A percentile compares a stretch with the other conserved stretches of the same genome.
Conservation (phyloP, 768 basidiomycete species). For the Mycena chlorophos region DNA sequence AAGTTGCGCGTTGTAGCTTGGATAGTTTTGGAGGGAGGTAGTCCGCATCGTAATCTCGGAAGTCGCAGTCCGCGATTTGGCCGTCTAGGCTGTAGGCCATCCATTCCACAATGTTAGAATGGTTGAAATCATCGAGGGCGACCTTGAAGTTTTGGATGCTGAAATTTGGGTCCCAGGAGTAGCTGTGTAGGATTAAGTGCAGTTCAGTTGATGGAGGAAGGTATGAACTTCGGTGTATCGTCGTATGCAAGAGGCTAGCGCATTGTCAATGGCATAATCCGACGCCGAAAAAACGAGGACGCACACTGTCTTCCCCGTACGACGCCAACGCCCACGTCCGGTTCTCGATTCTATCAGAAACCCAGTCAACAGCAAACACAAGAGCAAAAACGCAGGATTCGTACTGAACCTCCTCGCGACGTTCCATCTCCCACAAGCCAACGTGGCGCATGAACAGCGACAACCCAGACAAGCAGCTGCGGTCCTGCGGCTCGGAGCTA, state of each 20-base stretch:
- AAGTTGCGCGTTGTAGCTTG: neutral
- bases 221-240: neutral
- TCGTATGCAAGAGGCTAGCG: neutral
- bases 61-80: neutral
- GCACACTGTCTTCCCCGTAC: neutral
- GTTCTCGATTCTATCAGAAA: neutral
- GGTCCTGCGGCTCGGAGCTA: conserved; percentile 7
- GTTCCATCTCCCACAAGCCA: conserved; percentile 12
- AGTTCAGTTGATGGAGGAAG: neutral
- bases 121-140: neutral
- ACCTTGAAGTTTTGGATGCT: neutral
- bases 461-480: conserved; percentile 10
- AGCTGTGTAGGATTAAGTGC: neutral
- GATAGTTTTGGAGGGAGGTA: neutral
- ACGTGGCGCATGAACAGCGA: conserved; percentile 14
- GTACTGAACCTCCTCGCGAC: neutral
- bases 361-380: neutral
- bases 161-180: conserved; percentile 1
- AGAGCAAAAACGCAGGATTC: neutral
- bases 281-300: neutral
- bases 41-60: neutral
- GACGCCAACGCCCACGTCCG: neutral
- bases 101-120: neutral
- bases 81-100: neutral
- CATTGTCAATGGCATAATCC: neutral